These are phyloP conservation scores for Vigna radiata DNA, from an alignment of 306 rosid species.

Conservation along the genomic window DNA sequence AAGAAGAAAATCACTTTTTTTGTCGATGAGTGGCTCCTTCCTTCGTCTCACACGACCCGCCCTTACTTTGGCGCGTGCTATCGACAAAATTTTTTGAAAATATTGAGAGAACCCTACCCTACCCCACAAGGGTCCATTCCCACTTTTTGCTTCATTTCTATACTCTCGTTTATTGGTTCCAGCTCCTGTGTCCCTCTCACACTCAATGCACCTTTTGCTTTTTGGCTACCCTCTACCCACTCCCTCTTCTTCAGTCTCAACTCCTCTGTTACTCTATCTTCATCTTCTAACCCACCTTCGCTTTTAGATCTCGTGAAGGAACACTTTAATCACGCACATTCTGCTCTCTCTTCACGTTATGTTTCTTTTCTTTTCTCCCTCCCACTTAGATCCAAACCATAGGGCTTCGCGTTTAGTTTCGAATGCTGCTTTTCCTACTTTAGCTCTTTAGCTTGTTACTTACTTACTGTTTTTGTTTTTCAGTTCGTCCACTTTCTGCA, in stretches of 20 bases:
- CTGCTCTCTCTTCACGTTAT: slow-evolving; percentile 5
- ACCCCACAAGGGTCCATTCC: slow-evolving; percentile 38
- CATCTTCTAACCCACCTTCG: slow-evolving; percentile 19
- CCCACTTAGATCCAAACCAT: slow-evolving; percentile 37
- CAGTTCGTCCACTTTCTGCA: slow-evolving; percentile 7
- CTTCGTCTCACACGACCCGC: neutral
- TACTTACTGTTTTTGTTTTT: slow-evolving; percentile 18
- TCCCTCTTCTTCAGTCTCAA: neutral
- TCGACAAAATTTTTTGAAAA: slow-evolving; percentile 18
- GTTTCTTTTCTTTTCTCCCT: neutral
- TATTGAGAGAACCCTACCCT: slow-evolving; percentile 37
- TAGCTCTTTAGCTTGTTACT: slow-evolving; percentile 18
- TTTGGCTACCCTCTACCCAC: slow-evolving; percentile 43
- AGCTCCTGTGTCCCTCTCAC: slow-evolving; percentile 45
- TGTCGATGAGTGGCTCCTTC: neutral
- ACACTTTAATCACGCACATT: slow-evolving; percentile 25
- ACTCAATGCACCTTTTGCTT: slow-evolving; percentile 36
- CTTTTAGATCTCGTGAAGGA: slow-evolving; percentile 53
- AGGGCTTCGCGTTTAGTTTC: slow-evolving; percentile 33
- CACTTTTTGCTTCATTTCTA: slow-evolving; percentile 35
- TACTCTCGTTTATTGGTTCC: slow-evolving; percentile 47
- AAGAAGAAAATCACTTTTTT: neutral
- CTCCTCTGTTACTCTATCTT: slow-evolving; percentile 39
- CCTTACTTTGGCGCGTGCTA: slow-evolving; percentile 27
- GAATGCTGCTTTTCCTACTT: slow-evolving; percentile 48